A percentile compares a stretch with the other conserved stretches of the same genome.
These are phyloP conservation scores for Sarcodon sp. DNA, from an alignment of 768 basidiomycete species.

Conservation along the genomic window DNA sequence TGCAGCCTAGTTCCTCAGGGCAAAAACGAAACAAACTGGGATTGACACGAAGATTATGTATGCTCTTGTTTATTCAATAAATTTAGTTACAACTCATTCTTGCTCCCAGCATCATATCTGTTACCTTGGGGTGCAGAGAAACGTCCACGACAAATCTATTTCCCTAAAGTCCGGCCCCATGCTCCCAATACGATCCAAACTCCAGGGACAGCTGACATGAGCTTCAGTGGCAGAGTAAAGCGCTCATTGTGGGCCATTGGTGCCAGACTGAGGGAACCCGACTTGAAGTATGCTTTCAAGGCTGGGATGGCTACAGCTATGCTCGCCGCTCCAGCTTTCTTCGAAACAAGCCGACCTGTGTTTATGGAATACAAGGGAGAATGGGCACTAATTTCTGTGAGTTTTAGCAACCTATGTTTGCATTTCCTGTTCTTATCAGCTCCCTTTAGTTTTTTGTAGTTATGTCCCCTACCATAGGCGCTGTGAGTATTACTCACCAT, in stretches of 20 bases:
- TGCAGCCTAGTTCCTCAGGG: too few species aligned
- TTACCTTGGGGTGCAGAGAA: slow-evolving; percentile 17
- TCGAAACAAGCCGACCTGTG: slow-evolving; percentile 58
- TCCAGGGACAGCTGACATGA: slow-evolving; percentile 47
- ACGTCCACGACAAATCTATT: slow-evolving; percentile 39
- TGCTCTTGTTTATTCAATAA: not conserved
- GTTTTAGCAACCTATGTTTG: slow-evolving; percentile 11
- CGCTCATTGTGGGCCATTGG: slow-evolving; percentile 67
- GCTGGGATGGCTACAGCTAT: slow-evolving; percentile 74
- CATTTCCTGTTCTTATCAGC: not conserved
- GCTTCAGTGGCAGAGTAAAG: slow-evolving; percentile 46
- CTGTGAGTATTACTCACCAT: slow-evolving; percentile 29
- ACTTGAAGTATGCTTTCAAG: slow-evolving; percentile 83
- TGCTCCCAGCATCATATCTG: slow-evolving; percentile 35
- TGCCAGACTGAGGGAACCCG: slow-evolving; percentile 48
- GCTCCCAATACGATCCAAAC: slow-evolving; percentile 82
- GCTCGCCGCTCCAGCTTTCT: slow-evolving; percentile 81
- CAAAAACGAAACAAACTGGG: too few species aligned
- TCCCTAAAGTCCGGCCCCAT: slow-evolving; percentile 74
- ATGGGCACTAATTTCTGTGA: slow-evolving; percentile 90
- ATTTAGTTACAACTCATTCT: not conserved
- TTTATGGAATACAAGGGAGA: slow-evolving; percentile 83
- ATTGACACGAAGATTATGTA: not conserved
- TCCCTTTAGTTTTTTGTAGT: slow-evolving; percentile 66
- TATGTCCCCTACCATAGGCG: slow-evolving; percentile 83